Evolutionary conservation across 495 filamentous ascomycete species (phyloP), one percentile per base, ranked within the genome.

Genomic region (Parathielavia appendiculata): DNA sequence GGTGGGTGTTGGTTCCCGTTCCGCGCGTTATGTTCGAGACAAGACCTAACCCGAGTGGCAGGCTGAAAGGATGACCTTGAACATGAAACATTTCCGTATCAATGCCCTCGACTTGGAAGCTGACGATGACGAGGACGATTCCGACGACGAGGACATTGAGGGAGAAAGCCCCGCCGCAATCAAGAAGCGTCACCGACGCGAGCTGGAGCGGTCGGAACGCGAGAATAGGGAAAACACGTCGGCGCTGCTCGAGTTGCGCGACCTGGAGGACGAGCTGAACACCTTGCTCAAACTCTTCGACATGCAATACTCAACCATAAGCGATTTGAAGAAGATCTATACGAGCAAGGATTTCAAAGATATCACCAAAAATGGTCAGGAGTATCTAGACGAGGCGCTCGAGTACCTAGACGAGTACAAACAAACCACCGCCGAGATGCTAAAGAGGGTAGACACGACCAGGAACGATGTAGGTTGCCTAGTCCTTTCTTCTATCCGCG

Each of bases 231-330:
- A 82, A 23, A 85, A 87, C 61, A 79, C 84, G 10, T 85, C 85
- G 12, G 81, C 84, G 0, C 61, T 89, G 1, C 67, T 87, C 1
- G 84, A 89, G 61, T 71, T 88, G 7, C 76, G 82, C 8, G 86
- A 89, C 54, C 82, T 88, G 49, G 80, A 85, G 48, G 85, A 88
- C 54, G 85, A 89, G 60, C 68, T 88, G 6, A 75, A 72, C 0
- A 86, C 79, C 1, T 76, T 87, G 19, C 64, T 78, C 30, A 80
- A 77, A 49, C 70, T 88, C 0, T 82, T 88, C 26, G 75, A 80
- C 9, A 75, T 80, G 48, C 86, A 89, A 58, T 67, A 80, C 35
- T 59, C 60, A 1, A 72, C 77, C 0, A 74, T 86, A 46, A 71
- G 76, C 47, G 64, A 68, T 26, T 85, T 86, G 72, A 69, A 68